phyloP scores from a whole-genome alignment of 1,284 basidiomycete genomes.

The Pseudozyma hubeiensis region DNA sequence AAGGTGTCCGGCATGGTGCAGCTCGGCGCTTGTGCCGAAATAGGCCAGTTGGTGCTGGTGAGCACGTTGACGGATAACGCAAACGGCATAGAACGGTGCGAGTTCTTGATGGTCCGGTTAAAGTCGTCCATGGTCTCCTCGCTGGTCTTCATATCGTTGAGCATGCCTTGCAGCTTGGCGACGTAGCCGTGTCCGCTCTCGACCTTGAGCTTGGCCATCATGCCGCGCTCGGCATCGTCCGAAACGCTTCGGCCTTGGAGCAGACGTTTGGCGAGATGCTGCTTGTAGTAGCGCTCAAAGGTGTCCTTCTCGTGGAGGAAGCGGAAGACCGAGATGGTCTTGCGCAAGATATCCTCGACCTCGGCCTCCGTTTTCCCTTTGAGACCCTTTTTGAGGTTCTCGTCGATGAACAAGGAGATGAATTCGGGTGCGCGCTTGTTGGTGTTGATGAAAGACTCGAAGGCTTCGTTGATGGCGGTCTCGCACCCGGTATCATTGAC shows the following conservation, averaged over 20 bases:
- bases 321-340: conserved; percentile 94
- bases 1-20: conserved; percentile 54
- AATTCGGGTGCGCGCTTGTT: conserved; percentile 91
- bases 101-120: conserved; percentile 74
- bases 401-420: conserved; percentile 96
- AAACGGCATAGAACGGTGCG: conserved; percentile 75
- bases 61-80: conserved; percentile 75
- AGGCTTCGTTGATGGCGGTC: conserved; percentile 90
- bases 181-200: conserved; percentile 98
- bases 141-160: conserved; percentile 94
- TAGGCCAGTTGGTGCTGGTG: conserved; percentile 67
- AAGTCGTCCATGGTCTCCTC: conserved; percentile 84
- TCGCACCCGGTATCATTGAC: conserved; percentile 80
- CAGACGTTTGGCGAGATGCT: conserved; percentile 91
- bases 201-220: conserved; percentile 97
- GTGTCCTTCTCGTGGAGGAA: conserved; percentile 95
- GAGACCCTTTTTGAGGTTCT: conserved; percentile 93
- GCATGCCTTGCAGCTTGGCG: conserved; percentile 98
- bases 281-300: conserved; percentile 98
- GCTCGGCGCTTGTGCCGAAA: conserved; percentile 50
- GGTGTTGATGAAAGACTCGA: conserved; percentile 89
- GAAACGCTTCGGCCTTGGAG: conserved; percentile 87
- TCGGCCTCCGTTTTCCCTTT: conserved; percentile 96
- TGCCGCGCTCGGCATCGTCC: conserved; percentile 96
- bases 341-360: conserved; percentile 87